Evolutionary conservation across 129 eudicot genomes (phyloP), one percentile per base, ranked within the genome.

Genomic region (Centaurea solstitialis): DNA sequence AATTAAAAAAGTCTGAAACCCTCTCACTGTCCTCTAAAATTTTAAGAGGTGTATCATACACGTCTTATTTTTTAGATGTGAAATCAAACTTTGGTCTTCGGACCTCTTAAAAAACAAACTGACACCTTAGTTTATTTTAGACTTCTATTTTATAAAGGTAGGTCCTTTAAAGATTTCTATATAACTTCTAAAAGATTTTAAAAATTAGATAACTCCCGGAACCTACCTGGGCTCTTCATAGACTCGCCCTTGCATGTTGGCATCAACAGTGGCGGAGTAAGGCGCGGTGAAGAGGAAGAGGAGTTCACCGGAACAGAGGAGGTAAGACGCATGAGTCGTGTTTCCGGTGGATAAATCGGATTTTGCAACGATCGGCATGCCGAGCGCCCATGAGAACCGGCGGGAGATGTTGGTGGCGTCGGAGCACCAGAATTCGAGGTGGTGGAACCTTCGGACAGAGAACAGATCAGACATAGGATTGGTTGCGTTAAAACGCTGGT

Each of bases 311-410:
- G 97, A 88, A 47, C 92, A 81, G 70, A 95, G 82, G 59, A 93
- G 89, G 67, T 93, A 95, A 30, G 99, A 95, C 23, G 99, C 97
- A 82, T 95, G 98, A 75, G 78, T 64, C 26, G 80, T 41, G 87
- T 92, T 95, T 8, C 99, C 98, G 28, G 97, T 95, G 59, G 98
- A 90, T 57, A 95, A 87, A 83, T 95, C 98, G 17, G 99, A 95
- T 79, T 95, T 95, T 24, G 97, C 92, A 24, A 86, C 72, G 2
- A 92, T 6, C 13, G 98, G 97, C 97, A 95, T 89, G 11, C 99
- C 99, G 3, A 95, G 91, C 10, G 90, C 94, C 86, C 85, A 89
- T 0, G 98, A 95, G 85, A 95, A 95, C 33, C 98, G 92, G 23
- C 82, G 82, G 67, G 92, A 70, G 57, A 87, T 53, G 87, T 84